Conservation (phyloP, 805 yeast species). For the Torulaspora indica region DNA sequence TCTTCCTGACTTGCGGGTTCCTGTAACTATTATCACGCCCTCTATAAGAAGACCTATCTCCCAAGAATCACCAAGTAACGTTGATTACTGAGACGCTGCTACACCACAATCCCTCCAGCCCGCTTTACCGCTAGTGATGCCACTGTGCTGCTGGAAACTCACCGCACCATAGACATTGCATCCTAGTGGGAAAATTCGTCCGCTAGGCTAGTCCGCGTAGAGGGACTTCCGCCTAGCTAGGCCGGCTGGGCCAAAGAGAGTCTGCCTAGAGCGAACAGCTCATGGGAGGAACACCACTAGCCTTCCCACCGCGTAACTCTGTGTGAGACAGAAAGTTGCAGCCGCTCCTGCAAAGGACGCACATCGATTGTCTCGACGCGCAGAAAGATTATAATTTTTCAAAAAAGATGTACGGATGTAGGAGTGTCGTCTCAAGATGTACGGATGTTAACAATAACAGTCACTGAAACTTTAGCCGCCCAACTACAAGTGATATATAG, state of each 20-base stretch:
- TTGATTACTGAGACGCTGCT: background rate
- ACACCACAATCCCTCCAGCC: conserved; percentile 1
- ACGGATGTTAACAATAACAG: no score
- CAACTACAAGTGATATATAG: no score
- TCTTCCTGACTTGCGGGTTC: conserved; percentile 16
- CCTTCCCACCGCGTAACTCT: background rate
- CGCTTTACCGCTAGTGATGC: conserved; percentile 2
- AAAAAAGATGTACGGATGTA: no score
- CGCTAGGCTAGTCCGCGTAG: background rate
- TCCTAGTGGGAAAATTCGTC: background rate
- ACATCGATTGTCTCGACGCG: no score
- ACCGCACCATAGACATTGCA: background rate
- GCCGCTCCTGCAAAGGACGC: no score
- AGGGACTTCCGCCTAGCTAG: background rate
- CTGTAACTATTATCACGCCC: conserved; percentile 12
- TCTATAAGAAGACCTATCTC: background rate
- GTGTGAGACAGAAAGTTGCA: no score
- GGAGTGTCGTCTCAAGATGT: no score
- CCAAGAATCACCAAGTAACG: background rate
- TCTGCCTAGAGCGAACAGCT: background rate
- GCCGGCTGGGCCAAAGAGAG: background rate
- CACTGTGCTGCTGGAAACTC: background rate
- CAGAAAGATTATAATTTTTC: no score
- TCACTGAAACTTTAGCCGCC: no score
- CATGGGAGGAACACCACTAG: no score